Base-by-base conservation (phyloP, 345 rosid species). In the Hibiscus syriacus region DNA sequence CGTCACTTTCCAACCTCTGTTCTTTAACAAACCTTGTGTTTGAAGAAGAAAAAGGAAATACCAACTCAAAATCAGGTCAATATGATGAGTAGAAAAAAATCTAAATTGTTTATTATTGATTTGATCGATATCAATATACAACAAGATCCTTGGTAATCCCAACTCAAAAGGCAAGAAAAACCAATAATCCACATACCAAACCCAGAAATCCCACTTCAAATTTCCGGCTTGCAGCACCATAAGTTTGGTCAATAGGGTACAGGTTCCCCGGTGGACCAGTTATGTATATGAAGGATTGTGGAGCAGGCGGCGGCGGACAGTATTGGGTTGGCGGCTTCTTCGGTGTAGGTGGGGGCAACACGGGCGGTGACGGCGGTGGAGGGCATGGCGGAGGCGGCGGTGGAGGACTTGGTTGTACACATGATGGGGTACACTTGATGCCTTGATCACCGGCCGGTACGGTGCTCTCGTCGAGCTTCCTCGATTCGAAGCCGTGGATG, bases 261-360 rank as follows among this genome's bases (percentile, higher is more conserved):
- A 86, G 67, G 71, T 66, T 72, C 55, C 87, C 91, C 22, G 91
- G 91, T 2, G 91, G 88, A 45, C 91, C 87, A 2, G 88, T 82
- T 56, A 84, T 74, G 80, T 80, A 86, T 43, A 86, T 74, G 39
- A 70, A 70, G 10, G 77, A 70, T 4, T 81, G 34, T 1, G 87
- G 84, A 14, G 32, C 13, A 3, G 91, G 88, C 19, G 91, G 91
- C 0, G 82, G 72, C 14, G 91, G 86, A 64, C 85, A 82, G 74
- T 78, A 46, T 13, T 73, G 11, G 1, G 86, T 81, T 13, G 77
- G 77, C 4, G 59, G 64, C 77, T 84, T 84, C 62, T 75, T 78
- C 0, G 78, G 76, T 7, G 85, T 58, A 2, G 87, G 81, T 10
- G 87, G 81, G 0, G 86, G 86, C 36, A 84, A 82, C 0, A 69